phyloP scores from a whole-genome alignment of 2,329 filamentous ascomycete genomes.

The Botrytis pseudocinerea region DNA sequence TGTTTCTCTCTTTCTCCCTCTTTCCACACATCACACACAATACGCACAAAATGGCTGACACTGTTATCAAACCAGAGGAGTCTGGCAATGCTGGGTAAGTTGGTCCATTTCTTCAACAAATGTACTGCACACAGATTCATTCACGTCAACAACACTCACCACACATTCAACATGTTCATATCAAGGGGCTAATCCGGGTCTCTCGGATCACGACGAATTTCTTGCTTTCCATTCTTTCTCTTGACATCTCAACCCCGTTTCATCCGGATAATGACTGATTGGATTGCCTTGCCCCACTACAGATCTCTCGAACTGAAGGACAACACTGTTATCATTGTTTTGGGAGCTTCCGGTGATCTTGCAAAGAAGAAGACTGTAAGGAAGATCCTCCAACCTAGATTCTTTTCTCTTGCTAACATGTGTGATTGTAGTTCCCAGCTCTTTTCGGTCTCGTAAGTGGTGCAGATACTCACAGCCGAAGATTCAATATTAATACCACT shows the following conservation, averaged over 20 bases:
- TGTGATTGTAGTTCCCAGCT: slow-evolving; percentile 76
- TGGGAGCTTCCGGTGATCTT: slow-evolving; percentile 94
- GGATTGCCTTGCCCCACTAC: slow-evolving; percentile 34
- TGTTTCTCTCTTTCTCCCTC: neutral
- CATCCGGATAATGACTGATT: slow-evolving; percentile 43
- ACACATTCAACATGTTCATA: slow-evolving; percentile 20
- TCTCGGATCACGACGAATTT: slow-evolving; percentile 25
- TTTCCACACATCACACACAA: neutral
- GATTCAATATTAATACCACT: slow-evolving; percentile 27
- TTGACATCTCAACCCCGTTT: neutral
- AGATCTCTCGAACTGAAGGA: slow-evolving; percentile 96
- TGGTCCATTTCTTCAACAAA: slow-evolving; percentile 25
- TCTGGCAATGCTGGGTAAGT: slow-evolving; percentile 54
- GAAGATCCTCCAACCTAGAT: slow-evolving; percentile 1
- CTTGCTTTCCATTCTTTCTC: neutral
- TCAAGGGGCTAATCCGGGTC: slow-evolving; percentile 13
- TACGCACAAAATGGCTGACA: slow-evolving; percentile 48
- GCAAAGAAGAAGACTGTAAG: slow-evolving; percentile 99
- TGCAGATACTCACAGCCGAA: slow-evolving; percentile 15
- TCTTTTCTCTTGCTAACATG: slow-evolving; percentile 28
- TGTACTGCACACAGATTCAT: slow-evolving; percentile 36
- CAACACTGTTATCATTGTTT: slow-evolving; percentile 94
- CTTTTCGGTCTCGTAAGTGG: slow-evolving; percentile 91
- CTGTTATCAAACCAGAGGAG: slow-evolving; percentile 52
- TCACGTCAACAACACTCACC: slow-evolving; percentile 25